These are phyloP conservation scores for Candida coquimbonensis DNA, from an alignment of 805 yeast species.

Conservation along the genomic window DNA sequence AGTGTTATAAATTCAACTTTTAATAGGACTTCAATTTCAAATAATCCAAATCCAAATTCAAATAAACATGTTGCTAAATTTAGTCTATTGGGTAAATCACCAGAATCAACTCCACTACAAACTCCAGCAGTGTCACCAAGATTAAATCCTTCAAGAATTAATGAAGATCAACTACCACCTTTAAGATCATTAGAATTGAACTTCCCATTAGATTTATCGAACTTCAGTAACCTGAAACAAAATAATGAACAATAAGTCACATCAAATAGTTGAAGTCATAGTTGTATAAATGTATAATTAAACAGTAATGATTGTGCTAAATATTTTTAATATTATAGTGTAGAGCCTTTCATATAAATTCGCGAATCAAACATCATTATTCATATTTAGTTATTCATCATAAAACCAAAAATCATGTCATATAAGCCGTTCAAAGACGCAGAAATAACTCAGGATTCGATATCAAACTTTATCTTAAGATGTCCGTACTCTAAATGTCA, in stretches of 20 bases:
- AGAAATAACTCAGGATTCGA: not conserved
- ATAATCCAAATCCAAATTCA: not conserved
- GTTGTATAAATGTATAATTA: no score
- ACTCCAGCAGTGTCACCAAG: conserved; percentile 23
- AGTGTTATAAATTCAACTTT: conserved; percentile 16
- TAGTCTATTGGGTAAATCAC: conserved; percentile 21
- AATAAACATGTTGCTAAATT: conserved; percentile 5
- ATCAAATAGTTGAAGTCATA: no score
- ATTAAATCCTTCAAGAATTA: conserved; percentile 7
- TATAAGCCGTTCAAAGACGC: not conserved
- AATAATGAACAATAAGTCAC: not conserved
- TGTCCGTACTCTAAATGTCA: conserved; percentile 22
- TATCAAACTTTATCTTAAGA: conserved; percentile 8
- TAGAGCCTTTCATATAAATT: not conserved
- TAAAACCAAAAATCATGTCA: not conserved
- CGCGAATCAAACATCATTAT: not conserved
- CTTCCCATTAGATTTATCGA: conserved; percentile 17
- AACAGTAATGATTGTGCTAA: no score
- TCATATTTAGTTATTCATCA: not conserved
- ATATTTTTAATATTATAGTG: not conserved
- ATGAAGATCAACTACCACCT: conserved; percentile 21
- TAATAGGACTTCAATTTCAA: conserved; percentile 14
- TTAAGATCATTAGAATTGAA: conserved; percentile 21
- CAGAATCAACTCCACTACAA: conserved; percentile 24
- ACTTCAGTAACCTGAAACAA: not conserved